A percentile compares a stretch with the other conserved stretches of the same genome.
Conservation (phyloP, 2,329 filamentous ascomycete genomes). For the Aspergillus fijiensis region DNA sequence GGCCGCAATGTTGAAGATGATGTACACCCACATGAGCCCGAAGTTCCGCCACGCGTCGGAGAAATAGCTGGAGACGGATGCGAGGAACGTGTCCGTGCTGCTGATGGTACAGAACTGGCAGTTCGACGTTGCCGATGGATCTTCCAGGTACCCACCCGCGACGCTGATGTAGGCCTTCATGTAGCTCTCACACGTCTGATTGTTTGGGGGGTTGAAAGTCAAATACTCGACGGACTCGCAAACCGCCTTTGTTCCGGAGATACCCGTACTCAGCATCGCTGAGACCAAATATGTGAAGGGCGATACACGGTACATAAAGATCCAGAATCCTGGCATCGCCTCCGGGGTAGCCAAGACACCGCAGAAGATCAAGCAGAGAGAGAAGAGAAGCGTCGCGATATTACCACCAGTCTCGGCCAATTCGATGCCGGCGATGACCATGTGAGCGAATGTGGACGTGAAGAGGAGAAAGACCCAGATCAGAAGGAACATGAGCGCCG, state of each 20-base stretch:
- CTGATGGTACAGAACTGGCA: constrained; percentile 52
- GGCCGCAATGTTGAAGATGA: constrained; percentile 60
- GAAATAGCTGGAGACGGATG: constrained; percentile 42
- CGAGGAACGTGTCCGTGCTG: constrained; percentile 50
- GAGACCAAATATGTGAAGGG: constrained; percentile 63
- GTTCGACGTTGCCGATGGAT: constrained; percentile 43
- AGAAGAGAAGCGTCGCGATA: constrained; percentile 60
- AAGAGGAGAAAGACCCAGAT: constrained; percentile 67
- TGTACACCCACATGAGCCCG: constrained; percentile 66
- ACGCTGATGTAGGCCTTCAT: constrained; percentile 40
- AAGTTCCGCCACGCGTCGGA: constrained; percentile 64
- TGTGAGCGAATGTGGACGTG: constrained; percentile 68
- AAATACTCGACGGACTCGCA: constrained; percentile 34
- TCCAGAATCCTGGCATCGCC: constrained; percentile 69
- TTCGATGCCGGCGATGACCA: constrained; percentile 68
- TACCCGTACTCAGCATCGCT: constrained; percentile 42
- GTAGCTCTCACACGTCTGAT: constrained; percentile 60
- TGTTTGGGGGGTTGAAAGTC: constrained; percentile 50
- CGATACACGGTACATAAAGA: constrained; percentile 70
- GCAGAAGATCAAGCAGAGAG: constrained; percentile 61
- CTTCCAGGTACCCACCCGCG: constrained; percentile 44
- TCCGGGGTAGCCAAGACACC: constrained; percentile 51
- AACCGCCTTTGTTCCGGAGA: constrained; percentile 26
- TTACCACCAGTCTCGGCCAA: constrained; percentile 66
- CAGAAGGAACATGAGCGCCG: constrained; percentile 65